These are phyloP conservation scores for Claviceps arundinis DNA, from an alignment of 2,329 filamentous ascomycete species.

Conservation along the genomic window DNA sequence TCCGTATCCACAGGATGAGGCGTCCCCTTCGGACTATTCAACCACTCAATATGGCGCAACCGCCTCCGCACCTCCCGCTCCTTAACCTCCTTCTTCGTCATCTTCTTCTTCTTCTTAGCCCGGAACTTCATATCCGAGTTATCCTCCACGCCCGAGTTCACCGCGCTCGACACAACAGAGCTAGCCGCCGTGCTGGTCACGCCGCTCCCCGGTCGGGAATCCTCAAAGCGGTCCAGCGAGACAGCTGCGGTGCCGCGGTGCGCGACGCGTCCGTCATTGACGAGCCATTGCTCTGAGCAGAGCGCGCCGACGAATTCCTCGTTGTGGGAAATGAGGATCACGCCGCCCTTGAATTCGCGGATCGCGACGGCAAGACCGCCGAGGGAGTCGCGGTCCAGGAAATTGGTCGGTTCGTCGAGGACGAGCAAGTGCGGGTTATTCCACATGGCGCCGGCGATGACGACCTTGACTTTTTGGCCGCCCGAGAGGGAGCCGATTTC, in stretches of 20 bases:
- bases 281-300: slow-evolving; percentile 92
- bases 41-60: slow-evolving; percentile 73
- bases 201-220: slow-evolving; percentile 50
- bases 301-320: slow-evolving; percentile 96
- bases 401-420: slow-evolving; percentile 97
- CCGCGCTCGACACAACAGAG: slow-evolving; percentile 45
- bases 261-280: slow-evolving; percentile 74
- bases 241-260: slow-evolving; percentile 68
- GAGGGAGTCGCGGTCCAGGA: slow-evolving; percentile 94
- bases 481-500: slow-evolving; percentile 92
- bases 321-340: slow-evolving; percentile 99
- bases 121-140: slow-evolving; percentile 73
- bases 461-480: slow-evolving; percentile 98
- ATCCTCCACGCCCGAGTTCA: slow-evolving; percentile 55
- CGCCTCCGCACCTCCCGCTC: slow-evolving; percentile 79
- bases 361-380: slow-evolving; percentile 96
- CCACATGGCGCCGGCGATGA: slow-evolving; percentile 93
- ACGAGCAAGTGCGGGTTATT: slow-evolving; percentile 97
- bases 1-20: slow-evolving; percentile 66
- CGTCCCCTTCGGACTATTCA: slow-evolving; percentile 76
- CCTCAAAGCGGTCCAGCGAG: slow-evolving; percentile 74
- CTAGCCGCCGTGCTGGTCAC: slow-evolving; percentile 43
- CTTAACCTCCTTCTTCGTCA: slow-evolving; percentile 93
- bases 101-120: slow-evolving; percentile 92
- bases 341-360: slow-evolving; percentile 93